Evolutionary conservation across 1,284 basidiomycete genomes (phyloP).

Genomic region (Meripilus lineatus): DNA sequence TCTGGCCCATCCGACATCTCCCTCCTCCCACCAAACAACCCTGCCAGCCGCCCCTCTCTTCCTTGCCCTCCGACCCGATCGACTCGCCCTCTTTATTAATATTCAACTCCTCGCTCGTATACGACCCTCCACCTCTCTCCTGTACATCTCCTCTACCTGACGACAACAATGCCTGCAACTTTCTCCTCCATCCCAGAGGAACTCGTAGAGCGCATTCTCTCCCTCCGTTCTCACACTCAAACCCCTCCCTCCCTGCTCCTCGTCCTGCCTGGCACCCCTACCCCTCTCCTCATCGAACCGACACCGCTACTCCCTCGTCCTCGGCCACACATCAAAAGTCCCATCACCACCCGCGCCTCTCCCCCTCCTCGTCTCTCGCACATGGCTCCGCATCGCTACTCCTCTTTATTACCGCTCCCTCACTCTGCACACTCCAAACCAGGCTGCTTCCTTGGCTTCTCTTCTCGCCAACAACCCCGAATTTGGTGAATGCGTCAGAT

Average conservation of each 20-base stretch:
- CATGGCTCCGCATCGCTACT: constrained; percentile 1
- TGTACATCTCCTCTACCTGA: too few species aligned
- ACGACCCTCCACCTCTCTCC: too few species aligned
- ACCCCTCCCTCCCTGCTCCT: too few species aligned
- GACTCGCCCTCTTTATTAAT: too few species aligned
- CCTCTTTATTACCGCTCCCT: constrained; percentile 5
- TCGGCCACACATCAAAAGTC: not conserved
- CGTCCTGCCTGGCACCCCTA: too few species aligned
- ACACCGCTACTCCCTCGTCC: not conserved
- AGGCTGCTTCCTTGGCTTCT: not conserved
- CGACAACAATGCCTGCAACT: too few species aligned
- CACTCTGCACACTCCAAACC: not conserved
- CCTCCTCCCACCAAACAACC: too few species aligned
- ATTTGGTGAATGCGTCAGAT: not conserved
- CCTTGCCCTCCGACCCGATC: too few species aligned
- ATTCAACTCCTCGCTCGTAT: too few species aligned
- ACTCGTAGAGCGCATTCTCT: constrained; percentile 8
- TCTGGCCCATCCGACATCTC: too few species aligned
- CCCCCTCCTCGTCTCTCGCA: constrained; percentile 1
- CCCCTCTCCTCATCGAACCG: not conserved
- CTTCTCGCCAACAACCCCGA: not conserved
- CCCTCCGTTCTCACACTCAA: not conserved
- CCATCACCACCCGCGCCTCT: not conserved
- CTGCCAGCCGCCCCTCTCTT: too few species aligned
- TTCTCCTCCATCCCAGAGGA: constrained; percentile 4